Evolutionary conservation across 2,329 filamentous ascomycete species (phyloP).

Genomic region (Thelonectria blattea): DNA sequence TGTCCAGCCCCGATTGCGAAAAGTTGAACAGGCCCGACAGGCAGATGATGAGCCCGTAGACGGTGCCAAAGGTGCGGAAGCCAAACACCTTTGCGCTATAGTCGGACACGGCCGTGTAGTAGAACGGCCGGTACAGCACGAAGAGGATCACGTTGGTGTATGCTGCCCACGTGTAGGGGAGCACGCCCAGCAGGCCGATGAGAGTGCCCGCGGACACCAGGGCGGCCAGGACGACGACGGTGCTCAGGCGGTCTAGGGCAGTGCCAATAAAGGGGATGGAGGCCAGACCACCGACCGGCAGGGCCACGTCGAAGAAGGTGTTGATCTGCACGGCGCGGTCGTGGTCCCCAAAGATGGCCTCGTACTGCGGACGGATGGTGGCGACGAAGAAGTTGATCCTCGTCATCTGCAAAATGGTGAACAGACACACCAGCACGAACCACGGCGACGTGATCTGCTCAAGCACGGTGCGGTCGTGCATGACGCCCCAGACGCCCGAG

Average conservation of each 20-base stretch:
- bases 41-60: slow-evolving; percentile 92
- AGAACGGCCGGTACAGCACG: slow-evolving; percentile 84
- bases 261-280: slow-evolving; percentile 85
- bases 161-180: slow-evolving; percentile 72
- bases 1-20: slow-evolving; percentile 79
- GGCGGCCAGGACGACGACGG: slow-evolving; percentile 70
- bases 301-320: slow-evolving; percentile 78
- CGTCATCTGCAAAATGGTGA: slow-evolving; percentile 79
- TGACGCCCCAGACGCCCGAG: slow-evolving; percentile 84
- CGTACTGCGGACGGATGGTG: slow-evolving; percentile 83
- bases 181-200: slow-evolving; percentile 78
- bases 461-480: slow-evolving; percentile 74
- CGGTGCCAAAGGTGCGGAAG: slow-evolving; percentile 88
- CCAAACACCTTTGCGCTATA: slow-evolving; percentile 92
- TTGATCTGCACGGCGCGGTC: slow-evolving; percentile 73
- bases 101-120: slow-evolving; percentile 90
- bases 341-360: slow-evolving; percentile 70
- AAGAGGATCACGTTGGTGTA: slow-evolving; percentile 82
- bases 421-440: slow-evolving; percentile 84
- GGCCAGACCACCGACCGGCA: slow-evolving; percentile 83
- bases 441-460: slow-evolving; percentile 81
- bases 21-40: slow-evolving; percentile 85
- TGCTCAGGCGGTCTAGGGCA: slow-evolving; percentile 78
- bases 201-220: slow-evolving; percentile 74
- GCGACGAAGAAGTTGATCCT: slow-evolving; percentile 94